phyloP scores from a whole-genome alignment of 2,329 filamentous ascomycete species.

The Macrophomina phaseolina region DNA sequence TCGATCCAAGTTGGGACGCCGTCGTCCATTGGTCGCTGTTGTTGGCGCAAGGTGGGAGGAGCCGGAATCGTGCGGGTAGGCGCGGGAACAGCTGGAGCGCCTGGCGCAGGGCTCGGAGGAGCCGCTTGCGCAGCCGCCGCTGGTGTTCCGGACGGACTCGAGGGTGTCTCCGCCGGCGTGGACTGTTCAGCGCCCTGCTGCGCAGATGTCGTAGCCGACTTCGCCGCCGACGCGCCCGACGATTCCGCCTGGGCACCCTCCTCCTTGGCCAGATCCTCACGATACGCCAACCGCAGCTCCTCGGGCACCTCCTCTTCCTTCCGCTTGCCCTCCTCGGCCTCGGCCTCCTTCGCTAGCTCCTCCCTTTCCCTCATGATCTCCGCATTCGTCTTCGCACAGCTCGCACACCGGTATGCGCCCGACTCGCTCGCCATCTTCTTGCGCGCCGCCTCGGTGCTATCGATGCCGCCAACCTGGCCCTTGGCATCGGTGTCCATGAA shows the following conservation, averaged over 20 bases:
- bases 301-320: constrained; percentile 57
- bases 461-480: constrained; percentile 89
- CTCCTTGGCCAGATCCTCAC: constrained; percentile 67
- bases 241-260: constrained; percentile 30
- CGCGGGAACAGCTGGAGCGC: constrained; percentile 28
- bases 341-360: constrained; percentile 58
- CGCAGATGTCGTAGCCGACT: neutral
- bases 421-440: constrained; percentile 72
- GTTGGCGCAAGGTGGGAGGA: constrained; percentile 26
- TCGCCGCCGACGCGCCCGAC: constrained; percentile 1
- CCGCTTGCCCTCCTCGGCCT: constrained; percentile 46
- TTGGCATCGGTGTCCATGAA: constrained; percentile 93
- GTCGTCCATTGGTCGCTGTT: constrained; percentile 44
- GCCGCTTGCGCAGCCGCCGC: neutral
- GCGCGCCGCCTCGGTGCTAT: constrained; percentile 61
- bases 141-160: neutral
- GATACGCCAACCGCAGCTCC: constrained; percentile 70
- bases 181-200: neutral
- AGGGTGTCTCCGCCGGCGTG: neutral
- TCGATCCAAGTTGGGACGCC: constrained; percentile 78
- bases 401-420: constrained; percentile 68
- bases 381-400: constrained; percentile 73
- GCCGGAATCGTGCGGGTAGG: constrained; percentile 25
- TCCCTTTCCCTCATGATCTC: constrained; percentile 77
- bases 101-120: constrained; percentile 8